phyloP scores from a whole-genome alignment of 345 rosid species.

The Eucalyptus sp. region DNA sequence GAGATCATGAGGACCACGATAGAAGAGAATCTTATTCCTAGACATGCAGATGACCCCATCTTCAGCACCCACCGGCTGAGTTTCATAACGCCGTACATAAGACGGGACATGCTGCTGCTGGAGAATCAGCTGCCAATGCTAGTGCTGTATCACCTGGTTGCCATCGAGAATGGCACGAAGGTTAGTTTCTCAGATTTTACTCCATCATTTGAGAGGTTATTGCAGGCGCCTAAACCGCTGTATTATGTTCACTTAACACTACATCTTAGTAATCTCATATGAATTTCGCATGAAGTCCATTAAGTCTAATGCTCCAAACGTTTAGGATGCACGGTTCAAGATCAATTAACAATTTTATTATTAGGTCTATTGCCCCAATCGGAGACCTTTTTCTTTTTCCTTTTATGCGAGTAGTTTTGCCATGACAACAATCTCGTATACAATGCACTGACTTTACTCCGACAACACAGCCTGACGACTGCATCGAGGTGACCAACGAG shows the following conservation, averaged over 20 bases:
- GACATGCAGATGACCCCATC: constrained; percentile 31
- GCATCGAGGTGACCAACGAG: not conserved
- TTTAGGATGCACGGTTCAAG: too few relatives aligned
- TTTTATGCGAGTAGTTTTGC: not conserved
- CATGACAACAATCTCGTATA: not conserved
- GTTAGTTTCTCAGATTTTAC: not conserved
- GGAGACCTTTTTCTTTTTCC: not conserved
- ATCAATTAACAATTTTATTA: too few relatives aligned
- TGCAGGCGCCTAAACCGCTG: too few relatives aligned
- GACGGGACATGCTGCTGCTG: constrained; percentile 41
- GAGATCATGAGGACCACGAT: constrained; percentile 13
- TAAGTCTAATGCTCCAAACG: too few relatives aligned
- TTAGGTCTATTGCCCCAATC: not conserved
- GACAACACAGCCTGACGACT: not conserved
- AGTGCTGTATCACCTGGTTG: constrained; percentile 11
- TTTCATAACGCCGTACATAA: constrained; percentile 17
- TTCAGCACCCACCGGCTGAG: constrained; percentile 32
- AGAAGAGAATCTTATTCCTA: constrained; percentile 1
- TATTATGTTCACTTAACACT: too few relatives aligned
- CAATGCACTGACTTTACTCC: not conserved
- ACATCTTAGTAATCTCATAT: too few relatives aligned
- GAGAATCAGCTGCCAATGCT: constrained; percentile 44
- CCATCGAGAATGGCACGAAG: not conserved
- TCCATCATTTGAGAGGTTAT: too few relatives aligned
- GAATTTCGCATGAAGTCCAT: not conserved